These are phyloP conservation scores for Onygenales sp. DNA, from an alignment of 2,329 filamentous ascomycete genomes.

Conservation along the genomic window DNA sequence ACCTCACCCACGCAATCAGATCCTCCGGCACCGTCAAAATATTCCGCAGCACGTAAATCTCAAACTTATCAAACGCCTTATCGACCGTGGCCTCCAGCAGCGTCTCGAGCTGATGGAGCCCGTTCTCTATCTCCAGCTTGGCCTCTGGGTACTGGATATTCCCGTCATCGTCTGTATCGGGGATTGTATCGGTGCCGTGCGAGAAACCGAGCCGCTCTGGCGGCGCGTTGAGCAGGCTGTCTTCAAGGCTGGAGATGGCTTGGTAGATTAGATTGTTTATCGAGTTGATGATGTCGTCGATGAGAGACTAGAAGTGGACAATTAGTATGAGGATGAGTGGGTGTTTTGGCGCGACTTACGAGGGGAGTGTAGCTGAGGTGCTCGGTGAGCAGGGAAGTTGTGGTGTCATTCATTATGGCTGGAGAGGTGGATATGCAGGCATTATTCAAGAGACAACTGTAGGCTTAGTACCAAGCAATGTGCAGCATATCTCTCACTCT, in stretches of 20 bases:
- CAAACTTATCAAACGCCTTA: conserved; percentile 75
- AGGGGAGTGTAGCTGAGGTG: conserved; percentile 92
- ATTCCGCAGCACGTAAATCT: conserved; percentile 85
- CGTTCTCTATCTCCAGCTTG: conserved; percentile 73
- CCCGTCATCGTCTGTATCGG: conserved; percentile 38
- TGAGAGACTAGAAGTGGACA: conserved; percentile 56
- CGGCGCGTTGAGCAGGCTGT: conserved; percentile 63
- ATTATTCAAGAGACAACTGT: background rate
- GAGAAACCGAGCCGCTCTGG: conserved; percentile 74
- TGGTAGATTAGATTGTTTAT: conserved; percentile 89
- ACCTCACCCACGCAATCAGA: conserved; percentile 63
- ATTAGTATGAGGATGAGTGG: conserved; percentile 6
- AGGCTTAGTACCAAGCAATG: background rate
- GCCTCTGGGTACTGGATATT: conserved; percentile 41
- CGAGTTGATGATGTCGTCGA: conserved; percentile 97
- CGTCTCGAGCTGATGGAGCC: conserved; percentile 75
- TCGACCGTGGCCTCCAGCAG: conserved; percentile 72
- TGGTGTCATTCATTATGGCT: conserved; percentile 32
- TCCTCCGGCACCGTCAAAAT: conserved; percentile 66
- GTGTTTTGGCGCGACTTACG: conserved; percentile 42
- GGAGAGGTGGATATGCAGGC: background rate
- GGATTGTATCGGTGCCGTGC: conserved; percentile 35
- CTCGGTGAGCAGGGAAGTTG: conserved; percentile 68
- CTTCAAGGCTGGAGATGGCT: conserved; percentile 79
- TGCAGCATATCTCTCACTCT: background rate